Conservation (phyloP, 106 monocot species). For the Xerophyta viscosa region DNA sequence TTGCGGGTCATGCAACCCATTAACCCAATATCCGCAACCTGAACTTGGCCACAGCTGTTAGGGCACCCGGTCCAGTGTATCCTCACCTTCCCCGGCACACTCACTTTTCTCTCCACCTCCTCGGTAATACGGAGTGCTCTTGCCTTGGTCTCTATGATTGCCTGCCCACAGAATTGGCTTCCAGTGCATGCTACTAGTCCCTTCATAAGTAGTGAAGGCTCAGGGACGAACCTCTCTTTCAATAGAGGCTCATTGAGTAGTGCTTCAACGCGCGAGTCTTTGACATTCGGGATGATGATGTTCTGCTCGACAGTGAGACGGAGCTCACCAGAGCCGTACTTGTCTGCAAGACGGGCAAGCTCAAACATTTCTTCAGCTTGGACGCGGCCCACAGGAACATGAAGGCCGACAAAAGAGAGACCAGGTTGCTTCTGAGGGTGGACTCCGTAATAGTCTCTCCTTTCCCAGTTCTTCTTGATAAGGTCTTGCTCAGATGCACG, state of each 20-base stretch:
- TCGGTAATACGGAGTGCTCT: slow-evolving; percentile 62
- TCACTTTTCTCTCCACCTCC: slow-evolving; percentile 58
- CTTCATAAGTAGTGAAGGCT: slow-evolving; percentile 59
- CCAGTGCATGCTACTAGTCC: slow-evolving; percentile 93
- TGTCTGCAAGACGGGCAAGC: slow-evolving; percentile 66
- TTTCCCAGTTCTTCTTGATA: slow-evolving; percentile 49
- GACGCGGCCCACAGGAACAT: slow-evolving; percentile 72
- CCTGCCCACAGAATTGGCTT: slow-evolving; percentile 96
- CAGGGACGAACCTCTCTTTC: slow-evolving; percentile 38
- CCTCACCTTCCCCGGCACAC: slow-evolving; percentile 48
- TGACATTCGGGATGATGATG: slow-evolving; percentile 69
- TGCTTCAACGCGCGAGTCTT: slow-evolving; percentile 19
- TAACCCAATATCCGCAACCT: slow-evolving; percentile 91
- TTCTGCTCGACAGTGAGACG: slow-evolving; percentile 94
- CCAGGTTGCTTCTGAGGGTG: slow-evolving; percentile 77
- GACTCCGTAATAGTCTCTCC: slow-evolving; percentile 75
- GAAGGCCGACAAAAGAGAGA: slow-evolving; percentile 73
- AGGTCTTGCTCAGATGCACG: slow-evolving; percentile 54
- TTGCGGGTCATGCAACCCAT: slow-evolving; percentile 94
- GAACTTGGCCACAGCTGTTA: slow-evolving; percentile 90
- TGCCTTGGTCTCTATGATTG: slow-evolving; percentile 93
- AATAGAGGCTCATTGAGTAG: slow-evolving; percentile 65
- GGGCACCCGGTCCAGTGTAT: slow-evolving; percentile 99
- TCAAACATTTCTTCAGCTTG: slow-evolving; percentile 79
- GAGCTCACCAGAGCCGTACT: slow-evolving; percentile 79